These are phyloP conservation scores for Stachybotrys chlorohalonatus DNA, from an alignment of 2,329 filamentous ascomycete species.

Conservation along the genomic window DNA sequence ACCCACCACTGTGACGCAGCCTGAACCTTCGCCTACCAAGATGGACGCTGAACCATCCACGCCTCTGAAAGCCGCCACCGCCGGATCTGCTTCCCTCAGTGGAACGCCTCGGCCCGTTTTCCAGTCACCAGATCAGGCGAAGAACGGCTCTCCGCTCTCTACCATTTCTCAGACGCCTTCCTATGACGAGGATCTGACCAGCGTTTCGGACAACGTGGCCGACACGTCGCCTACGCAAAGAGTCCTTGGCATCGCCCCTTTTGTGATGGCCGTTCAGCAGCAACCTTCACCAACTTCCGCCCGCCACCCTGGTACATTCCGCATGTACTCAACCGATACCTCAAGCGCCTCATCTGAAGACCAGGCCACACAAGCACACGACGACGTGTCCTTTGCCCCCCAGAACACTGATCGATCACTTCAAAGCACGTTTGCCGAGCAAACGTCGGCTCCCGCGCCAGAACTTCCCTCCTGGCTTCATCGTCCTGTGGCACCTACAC, in stretches of 20 bases:
- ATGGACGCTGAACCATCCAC: slow-evolving; percentile 16
- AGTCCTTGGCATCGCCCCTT: no score
- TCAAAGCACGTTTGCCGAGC: no score
- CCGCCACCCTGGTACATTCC: no score
- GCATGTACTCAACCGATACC: no score
- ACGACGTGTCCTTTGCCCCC: no score
- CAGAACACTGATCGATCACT: no score
- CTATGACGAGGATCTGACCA: not conserved
- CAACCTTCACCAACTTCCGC: not conserved
- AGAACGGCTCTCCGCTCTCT: not conserved
- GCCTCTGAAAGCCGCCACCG: slow-evolving; percentile 6
- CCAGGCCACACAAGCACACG: no score
- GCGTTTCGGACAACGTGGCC: not conserved
- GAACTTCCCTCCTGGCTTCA: not conserved
- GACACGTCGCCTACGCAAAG: not conserved
- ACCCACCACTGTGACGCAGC: slow-evolving; percentile 13
- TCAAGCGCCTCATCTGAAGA: no score
- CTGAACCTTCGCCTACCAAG: slow-evolving; percentile 20
- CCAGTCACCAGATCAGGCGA: not conserved
- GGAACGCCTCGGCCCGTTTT: slow-evolving; percentile 8
- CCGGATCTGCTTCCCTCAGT: not conserved
- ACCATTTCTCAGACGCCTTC: not conserved
- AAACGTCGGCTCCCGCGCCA: no score
- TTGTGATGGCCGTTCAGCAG: not conserved
- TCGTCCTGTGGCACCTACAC: slow-evolving; percentile 18